Percentiles rank a stretch among this genome's conserved stretches.
These are phyloP conservation scores for Aspergillus sp. DNA, from an alignment of 2,329 filamentous ascomycete genomes.

Conservation along the genomic window DNA sequence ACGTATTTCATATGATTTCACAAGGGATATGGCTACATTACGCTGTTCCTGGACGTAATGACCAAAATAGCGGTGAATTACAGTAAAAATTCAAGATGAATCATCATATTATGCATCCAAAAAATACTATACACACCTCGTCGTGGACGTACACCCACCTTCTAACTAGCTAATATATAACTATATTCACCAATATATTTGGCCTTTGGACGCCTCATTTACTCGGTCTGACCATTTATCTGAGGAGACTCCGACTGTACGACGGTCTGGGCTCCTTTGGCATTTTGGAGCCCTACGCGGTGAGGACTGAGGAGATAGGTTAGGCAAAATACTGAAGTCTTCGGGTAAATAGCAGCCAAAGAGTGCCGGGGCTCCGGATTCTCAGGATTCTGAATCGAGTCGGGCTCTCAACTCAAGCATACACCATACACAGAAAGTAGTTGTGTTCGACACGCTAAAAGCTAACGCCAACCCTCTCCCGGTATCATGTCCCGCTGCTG, in stretches of 20 bases:
- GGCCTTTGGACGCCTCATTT: too few species aligned
- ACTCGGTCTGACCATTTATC: too few species aligned
- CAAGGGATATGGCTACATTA: background rate
- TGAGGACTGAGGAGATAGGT: background rate
- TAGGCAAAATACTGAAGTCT: background rate
- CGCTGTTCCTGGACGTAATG: background rate
- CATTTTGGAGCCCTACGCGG: background rate
- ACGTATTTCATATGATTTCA: background rate
- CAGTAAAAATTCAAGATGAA: conserved; percentile 1
- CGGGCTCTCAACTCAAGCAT: background rate
- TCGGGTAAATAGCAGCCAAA: background rate
- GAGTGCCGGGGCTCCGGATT: background rate
- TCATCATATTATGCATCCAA: conserved; percentile 4
- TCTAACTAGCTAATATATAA: too few species aligned
- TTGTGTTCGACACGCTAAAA: too few species aligned
- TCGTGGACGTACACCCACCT: too few species aligned
- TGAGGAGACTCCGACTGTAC: too few species aligned
- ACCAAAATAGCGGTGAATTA: background rate
- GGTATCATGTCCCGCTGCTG: too few species aligned
- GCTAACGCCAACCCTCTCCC: too few species aligned
- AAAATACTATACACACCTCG: background rate
- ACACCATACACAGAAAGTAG: too few species aligned
- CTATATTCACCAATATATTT: too few species aligned
- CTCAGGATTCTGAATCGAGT: background rate
- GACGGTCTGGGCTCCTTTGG: background rate